Evolutionary conservation across 306 rosid genomes (phyloP).

Genomic region (Lagenaria siceraria): DNA sequence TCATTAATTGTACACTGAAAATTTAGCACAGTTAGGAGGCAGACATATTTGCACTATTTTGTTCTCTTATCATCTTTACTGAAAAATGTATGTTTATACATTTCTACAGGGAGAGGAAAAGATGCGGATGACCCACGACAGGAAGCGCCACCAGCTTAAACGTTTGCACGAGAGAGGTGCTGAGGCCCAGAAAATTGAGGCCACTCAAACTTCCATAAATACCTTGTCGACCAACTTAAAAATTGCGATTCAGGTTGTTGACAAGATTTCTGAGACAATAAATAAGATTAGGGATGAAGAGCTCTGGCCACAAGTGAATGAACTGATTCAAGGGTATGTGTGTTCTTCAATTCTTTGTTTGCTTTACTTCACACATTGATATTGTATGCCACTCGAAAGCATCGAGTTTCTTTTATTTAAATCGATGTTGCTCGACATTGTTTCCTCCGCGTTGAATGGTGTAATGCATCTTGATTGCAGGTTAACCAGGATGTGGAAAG

Average conservation of each 20-base stretch:
- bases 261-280: slow-evolving; percentile 71
- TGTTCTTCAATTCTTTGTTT: slow-evolving; percentile 6
- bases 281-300: slow-evolving; percentile 87
- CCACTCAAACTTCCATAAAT: slow-evolving; percentile 50
- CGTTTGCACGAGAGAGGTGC: slow-evolving; percentile 74
- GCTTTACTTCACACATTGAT: neutral
- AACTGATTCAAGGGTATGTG: slow-evolving; percentile 78
- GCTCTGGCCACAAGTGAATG: slow-evolving; percentile 81
- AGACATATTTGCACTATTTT: neutral
- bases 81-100: slow-evolving; percentile 2
- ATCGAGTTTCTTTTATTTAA: neutral
- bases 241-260: slow-evolving; percentile 91
- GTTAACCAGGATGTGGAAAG: slow-evolving; percentile 85
- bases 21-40: neutral
- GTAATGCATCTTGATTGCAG: slow-evolving; percentile 26
- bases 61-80: neutral
- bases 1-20: neutral
- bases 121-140: slow-evolving; percentile 77
- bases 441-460: neutral
- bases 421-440: neutral
- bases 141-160: slow-evolving; percentile 57
- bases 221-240: slow-evolving; percentile 69
- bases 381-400: neutral
- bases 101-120: slow-evolving; percentile 79
- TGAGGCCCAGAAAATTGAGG: slow-evolving; percentile 54